Percentiles rank a stretch among this genome's conserved stretches.
Evolutionary conservation across 148 eudicot genomes (phyloP).

Genomic region (Vaccinium macrocarpon): DNA sequence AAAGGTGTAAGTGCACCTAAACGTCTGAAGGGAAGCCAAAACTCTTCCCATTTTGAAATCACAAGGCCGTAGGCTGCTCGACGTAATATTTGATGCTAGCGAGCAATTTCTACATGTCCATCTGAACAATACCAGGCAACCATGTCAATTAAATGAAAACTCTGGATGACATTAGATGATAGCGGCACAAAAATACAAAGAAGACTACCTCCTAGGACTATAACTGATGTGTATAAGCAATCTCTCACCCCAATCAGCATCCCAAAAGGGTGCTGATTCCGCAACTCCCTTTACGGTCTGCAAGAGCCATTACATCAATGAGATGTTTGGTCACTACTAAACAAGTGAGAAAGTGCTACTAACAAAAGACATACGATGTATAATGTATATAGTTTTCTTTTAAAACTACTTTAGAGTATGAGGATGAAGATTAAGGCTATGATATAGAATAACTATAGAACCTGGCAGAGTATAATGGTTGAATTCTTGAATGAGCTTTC

Average conservation of each 20-base stretch:
- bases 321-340: not conserved
- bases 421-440: not conserved
- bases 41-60: constrained; percentile 90
- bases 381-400: not conserved
- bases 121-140: constrained; percentile 32
- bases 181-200: not conserved
- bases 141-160: constrained; percentile 9
- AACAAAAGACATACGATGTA: not conserved
- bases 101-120: constrained; percentile 86
- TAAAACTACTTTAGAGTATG: not conserved
- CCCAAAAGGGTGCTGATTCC: constrained; percentile 56
- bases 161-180: not conserved
- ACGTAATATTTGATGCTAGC: constrained; percentile 71
- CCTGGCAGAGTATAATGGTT: constrained; percentile 77
- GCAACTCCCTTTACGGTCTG: constrained; percentile 85
- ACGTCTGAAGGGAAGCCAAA: constrained; percentile 64
- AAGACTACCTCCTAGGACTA: constrained; percentile 82
- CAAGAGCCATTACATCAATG: constrained; percentile 14
- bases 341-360: not conserved
- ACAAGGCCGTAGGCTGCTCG: constrained; percentile 87
- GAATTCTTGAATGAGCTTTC: constrained; percentile 82
- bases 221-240: constrained; percentile 80
- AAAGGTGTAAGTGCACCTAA: constrained; percentile 69
- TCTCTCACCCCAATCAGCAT: constrained; percentile 56
- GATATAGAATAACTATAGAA: constrained; percentile 14